Evolutionary conservation across 345 rosid species (phyloP), one percentile per base, ranked within the genome.

Genomic region (Citropsis articulata): DNA sequence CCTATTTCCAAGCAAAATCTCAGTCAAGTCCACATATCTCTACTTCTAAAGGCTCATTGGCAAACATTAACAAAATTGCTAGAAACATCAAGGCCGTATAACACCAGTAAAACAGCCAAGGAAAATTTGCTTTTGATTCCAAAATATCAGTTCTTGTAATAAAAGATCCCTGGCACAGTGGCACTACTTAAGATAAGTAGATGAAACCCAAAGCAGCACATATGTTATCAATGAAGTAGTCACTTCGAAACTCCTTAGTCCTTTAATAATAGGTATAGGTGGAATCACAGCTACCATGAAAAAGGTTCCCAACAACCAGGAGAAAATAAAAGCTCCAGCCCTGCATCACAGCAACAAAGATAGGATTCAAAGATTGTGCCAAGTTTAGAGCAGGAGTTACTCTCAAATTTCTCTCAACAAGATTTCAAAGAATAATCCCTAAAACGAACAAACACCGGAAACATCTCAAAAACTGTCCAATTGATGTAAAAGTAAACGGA

Each of bases 251-350:
- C 91, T 86, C 85, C 98, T 88, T 19, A 81, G 79, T 71, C 97
- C 99, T 87, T 87, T 96, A 72, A 92, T 85, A 77, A 96, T 76
- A 21, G 99, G 95, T 77, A 94, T 76, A 21, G 99, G 96, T 7
- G 99, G 99, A 77, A 94, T 80, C 79, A 89, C 88, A 75, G 97
- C 84, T 45, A 94, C 97, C 99, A 94, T 92, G 87, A 96, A 91
- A 94, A 92, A 94, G 45, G 99, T 96, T 72, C 89, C 99, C 66
- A 96, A 53, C 80, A 94, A 83, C 99, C 99, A 96, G 45, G 98
- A 91, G 79, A 91, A 82, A 76, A 85, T 81, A 85, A 94, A 93
- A 78, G 92, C 86, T 84, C 93, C 98, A 72, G 80, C 89, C 83
- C 99, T 93, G 92, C 86, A 86, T 69, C 72, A 77, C 38, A 79